Percentiles rank a stretch among this genome's conserved stretches.
These are phyloP conservation scores for Amanita pallidorosea DNA, from an alignment of 768 basidiomycete species.

Conservation along the genomic window DNA sequence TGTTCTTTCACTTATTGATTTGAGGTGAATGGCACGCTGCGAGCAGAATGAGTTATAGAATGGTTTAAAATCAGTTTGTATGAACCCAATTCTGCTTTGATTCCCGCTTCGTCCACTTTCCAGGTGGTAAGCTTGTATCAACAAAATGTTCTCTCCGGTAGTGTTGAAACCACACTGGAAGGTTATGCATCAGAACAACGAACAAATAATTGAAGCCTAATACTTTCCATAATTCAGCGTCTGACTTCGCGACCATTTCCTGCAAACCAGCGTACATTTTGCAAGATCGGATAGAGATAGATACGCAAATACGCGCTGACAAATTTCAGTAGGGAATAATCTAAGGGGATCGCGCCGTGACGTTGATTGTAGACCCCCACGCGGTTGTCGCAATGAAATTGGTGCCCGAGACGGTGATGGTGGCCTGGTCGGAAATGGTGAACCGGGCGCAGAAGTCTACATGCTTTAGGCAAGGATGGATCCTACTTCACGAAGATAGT, in stretches of 20 bases:
- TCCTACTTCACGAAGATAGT: slow-evolving; percentile 11
- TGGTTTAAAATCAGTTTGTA: slow-evolving; percentile 8
- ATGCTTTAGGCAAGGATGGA: neutral
- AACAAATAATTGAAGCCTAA: neutral
- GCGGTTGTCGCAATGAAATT: slow-evolving; percentile 31
- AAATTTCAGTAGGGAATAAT: slow-evolving; percentile 69
- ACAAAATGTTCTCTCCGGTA: slow-evolving; percentile 84
- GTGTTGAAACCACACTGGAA: slow-evolving; percentile 86
- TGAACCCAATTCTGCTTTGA: slow-evolving; percentile 88
- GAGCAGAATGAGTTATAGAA: slow-evolving; percentile 1
- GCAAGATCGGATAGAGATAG: slow-evolving; percentile 60
- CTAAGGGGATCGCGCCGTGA: slow-evolving; percentile 50
- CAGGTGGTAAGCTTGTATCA: slow-evolving; percentile 64
- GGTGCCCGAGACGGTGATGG: slow-evolving; percentile 40
- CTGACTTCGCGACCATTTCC: slow-evolving; percentile 84
- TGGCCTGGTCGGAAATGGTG: slow-evolving; percentile 56
- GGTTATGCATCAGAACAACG: neutral
- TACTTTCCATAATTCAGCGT: slow-evolving; percentile 79
- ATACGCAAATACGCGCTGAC: slow-evolving; percentile 63
- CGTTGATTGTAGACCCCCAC: slow-evolving; percentile 34
- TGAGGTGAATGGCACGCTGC: slow-evolving; percentile 44
- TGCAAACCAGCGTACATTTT: slow-evolving; percentile 68
- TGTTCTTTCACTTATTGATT: slow-evolving; percentile 28
- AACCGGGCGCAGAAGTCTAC: slow-evolving; percentile 59
- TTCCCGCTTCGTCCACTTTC: slow-evolving; percentile 88